Percentiles rank a stretch among this genome's conserved stretches.
Conservation (phyloP, 192 early-diverging fungal species). For the Chytriomyces sp. region DNA sequence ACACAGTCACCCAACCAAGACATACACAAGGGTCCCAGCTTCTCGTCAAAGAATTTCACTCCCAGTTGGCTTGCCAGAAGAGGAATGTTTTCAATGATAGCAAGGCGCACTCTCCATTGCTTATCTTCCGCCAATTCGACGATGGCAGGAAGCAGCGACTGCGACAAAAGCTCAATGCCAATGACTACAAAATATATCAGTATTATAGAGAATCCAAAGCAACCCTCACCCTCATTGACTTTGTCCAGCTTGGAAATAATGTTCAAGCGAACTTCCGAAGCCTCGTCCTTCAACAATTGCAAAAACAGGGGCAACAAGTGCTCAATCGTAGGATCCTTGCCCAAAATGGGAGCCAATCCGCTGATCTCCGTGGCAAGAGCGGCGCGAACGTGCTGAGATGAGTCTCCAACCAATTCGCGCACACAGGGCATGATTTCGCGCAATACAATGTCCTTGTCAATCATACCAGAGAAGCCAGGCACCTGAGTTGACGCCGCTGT, state of each 20-base stretch:
- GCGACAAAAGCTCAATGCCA: constrained; percentile 96
- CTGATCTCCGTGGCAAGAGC: constrained; percentile 96
- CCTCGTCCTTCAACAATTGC: constrained; percentile 95
- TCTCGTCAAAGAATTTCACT: constrained; percentile 95
- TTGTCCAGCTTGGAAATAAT: constrained; percentile 97
- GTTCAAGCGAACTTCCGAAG: constrained; percentile 95
- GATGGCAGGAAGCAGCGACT: constrained; percentile 95
- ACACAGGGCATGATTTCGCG: constrained; percentile 85
- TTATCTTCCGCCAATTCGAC: constrained; percentile 99
- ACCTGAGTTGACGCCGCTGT: constrained; percentile 92
- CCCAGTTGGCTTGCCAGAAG: constrained; percentile 95
- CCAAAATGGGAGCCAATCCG: constrained; percentile 91
- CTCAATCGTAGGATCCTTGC: constrained; percentile 92
- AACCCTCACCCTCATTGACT: constrained; percentile 76
- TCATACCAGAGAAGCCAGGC: constrained; percentile 74
- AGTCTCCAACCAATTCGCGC: constrained; percentile 93
- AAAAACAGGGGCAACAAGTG: constrained; percentile 94
- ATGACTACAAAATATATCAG: constrained; percentile 52
- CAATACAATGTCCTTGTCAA: constrained; percentile 79
- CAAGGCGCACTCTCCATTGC: constrained; percentile 98
- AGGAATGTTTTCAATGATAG: constrained; percentile 99
- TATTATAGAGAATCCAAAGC: background rate
- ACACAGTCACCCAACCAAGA: constrained; percentile 98
- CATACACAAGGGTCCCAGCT: constrained; percentile 93
- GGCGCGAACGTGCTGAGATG: constrained; percentile 93